Conservation (phyloP, 441 rosid species). For the Populus hybrid region DNA sequence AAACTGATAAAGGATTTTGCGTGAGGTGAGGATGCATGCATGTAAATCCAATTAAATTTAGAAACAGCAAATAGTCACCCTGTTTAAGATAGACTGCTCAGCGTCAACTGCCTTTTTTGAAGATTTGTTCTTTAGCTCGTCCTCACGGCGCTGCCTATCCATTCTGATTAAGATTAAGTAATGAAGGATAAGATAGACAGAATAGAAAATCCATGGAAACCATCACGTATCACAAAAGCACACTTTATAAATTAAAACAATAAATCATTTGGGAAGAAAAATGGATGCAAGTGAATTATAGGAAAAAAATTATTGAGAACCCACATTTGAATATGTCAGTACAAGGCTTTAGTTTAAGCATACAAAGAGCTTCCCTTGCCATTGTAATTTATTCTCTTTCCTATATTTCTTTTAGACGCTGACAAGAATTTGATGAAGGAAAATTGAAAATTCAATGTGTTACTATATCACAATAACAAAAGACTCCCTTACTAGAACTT, state of each 20-base stretch:
- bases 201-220: conserved; percentile 9
- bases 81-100: conserved; percentile 79
- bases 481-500: neutral
- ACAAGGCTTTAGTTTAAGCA: neutral
- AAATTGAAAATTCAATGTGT: neutral
- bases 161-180: conserved; percentile 45
- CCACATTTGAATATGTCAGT: neutral
- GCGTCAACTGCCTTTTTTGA: conserved; percentile 86
- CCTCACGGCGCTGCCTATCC: conserved; percentile 99
- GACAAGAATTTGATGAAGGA: neutral
- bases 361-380: neutral
- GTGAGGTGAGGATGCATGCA: neutral
- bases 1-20: neutral
- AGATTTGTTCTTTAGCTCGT: conserved; percentile 77
- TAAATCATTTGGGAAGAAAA: neutral
- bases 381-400: neutral
- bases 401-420: neutral
- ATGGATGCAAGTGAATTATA: neutral
- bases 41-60: conserved; percentile 14
- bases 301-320: neutral
- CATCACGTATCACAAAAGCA: conserved; percentile 3
- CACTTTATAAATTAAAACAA: neutral
- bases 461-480: neutral
- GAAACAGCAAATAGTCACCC: conserved; percentile 41
- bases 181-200: conserved; percentile 15